Evolutionary conservation across 768 basidiomycete genomes (phyloP), one percentile per base, ranked within the genome.

Genomic region (Phanerochaete sordida): DNA sequence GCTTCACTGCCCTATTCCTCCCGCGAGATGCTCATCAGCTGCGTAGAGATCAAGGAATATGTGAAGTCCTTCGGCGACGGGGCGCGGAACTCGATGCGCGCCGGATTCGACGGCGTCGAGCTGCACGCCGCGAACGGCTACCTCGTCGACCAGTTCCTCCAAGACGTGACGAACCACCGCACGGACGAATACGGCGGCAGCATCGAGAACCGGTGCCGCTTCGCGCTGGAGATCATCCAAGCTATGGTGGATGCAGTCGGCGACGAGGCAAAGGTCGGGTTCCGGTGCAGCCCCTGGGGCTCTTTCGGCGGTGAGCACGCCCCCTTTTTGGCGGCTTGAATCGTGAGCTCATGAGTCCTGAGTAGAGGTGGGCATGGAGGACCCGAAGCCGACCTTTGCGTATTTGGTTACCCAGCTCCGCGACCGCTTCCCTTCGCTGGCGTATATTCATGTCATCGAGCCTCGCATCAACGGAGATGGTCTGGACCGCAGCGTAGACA

Each of bases 371-470:
- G 68, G 74, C 7, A 83, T 84, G 81, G 62, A 66, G 2, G 77
- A 87, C 59, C 85, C 84, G 0, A 71, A 77, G 3, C 82, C 84
- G 0, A 81, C 81, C 12, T 89, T 83, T 72, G 62, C 74, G 0
- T 77, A 86, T 68, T 62, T 87, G 33, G 76, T 81, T 23, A 56
- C 72, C 4, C 56, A 76, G 44, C 60, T 88, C 26, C 71, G 69
- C 31, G 57, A 69, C 15, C 60, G 61, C 8, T 75, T 79, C 63
- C 80, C 84, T 5, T 57, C 77, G 30, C 68, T 77, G 4, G 76
- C 75, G 12, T 79, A 77, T 69, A 48, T 78, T 26, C 73, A 79
- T 65, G 43, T 74, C 45, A 64, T 74, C 5, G 72, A 76, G 61
- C 68, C 75, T 9, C 49, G 63, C 1, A 51, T 61, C 0, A 15